phyloP scores from a whole-genome alignment of 2,329 filamentous ascomycete genomes.

The Zymoseptoria brevis region DNA sequence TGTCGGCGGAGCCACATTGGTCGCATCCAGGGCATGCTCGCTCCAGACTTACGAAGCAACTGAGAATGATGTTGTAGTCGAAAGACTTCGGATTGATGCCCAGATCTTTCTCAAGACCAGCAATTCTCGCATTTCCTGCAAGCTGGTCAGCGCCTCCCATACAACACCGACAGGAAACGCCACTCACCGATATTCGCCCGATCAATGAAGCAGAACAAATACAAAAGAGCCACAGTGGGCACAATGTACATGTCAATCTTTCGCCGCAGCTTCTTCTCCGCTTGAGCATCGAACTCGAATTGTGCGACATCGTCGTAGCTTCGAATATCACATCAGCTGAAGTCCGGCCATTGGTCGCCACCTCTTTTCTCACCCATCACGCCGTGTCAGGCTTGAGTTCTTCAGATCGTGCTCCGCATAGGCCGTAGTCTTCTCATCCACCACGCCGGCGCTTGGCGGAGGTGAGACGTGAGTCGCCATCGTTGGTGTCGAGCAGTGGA shows the following conservation, averaged over 20 bases:
- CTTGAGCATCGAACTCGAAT: constrained; percentile 45
- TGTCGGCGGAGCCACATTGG: too few relatives aligned
- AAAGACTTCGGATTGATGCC: constrained; percentile 44
- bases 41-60: constrained; percentile 43
- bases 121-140: constrained; percentile 60
- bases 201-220: constrained; percentile 68
- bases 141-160: not conserved
- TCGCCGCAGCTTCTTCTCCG: constrained; percentile 49
- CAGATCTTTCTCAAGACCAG: constrained; percentile 52
- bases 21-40: not conserved
- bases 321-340: not conserved
- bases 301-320: not conserved
- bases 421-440: not conserved
- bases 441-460: too few relatives aligned
- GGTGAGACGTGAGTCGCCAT: not conserved
- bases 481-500: not conserved
- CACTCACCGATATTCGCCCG: constrained; percentile 61
- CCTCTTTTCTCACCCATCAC: not conserved
- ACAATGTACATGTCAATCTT: constrained; percentile 61
- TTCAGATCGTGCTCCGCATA: not conserved
- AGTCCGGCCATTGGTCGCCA: not conserved
- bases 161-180: not conserved
- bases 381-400: not conserved
- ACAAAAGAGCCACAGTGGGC: constrained; percentile 58
- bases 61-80: constrained; percentile 58